Conservation (phyloP, 129 eudicot genomes). For the Sambucus nigra region DNA sequence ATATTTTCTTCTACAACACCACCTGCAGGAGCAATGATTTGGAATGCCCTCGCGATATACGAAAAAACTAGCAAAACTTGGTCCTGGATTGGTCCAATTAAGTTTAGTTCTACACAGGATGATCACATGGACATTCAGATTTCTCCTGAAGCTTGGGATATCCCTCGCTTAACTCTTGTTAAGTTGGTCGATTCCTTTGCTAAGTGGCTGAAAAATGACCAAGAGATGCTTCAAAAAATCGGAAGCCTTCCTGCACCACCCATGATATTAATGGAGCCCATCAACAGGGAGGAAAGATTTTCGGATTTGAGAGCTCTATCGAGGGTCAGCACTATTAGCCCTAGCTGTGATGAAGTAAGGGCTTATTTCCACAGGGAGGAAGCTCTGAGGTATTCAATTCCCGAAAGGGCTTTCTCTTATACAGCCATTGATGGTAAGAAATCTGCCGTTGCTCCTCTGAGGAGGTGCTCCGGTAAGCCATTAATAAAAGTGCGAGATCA, state of each 20-base stretch:
- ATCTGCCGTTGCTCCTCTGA: constrained; percentile 12
- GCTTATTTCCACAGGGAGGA: constrained; percentile 19
- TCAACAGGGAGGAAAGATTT: constrained; percentile 6
- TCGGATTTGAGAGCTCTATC: not conserved
- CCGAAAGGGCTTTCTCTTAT: constrained; percentile 13
- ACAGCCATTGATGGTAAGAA: constrained; percentile 16
- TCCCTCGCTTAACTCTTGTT: not conserved
- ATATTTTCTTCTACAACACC: constrained; percentile 7
- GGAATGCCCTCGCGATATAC: constrained; percentile 5
- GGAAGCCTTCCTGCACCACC: constrained; percentile 20
- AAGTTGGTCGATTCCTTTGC: constrained; percentile 7
- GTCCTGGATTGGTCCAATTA: constrained; percentile 18
- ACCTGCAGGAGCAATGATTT: not conserved
- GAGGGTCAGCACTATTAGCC: constrained; percentile 2
- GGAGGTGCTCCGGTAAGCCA: constrained; percentile 7
- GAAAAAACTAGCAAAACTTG: constrained; percentile 7
- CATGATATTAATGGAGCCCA: not conserved
- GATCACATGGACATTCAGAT: not conserved
- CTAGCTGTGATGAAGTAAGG: constrained; percentile 8
- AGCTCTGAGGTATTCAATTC: constrained; percentile 14
- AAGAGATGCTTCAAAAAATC: constrained; percentile 9
- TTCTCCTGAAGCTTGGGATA: constrained; percentile 14
- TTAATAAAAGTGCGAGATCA: constrained; percentile 4
- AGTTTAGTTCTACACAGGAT: not conserved
- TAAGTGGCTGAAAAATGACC: constrained; percentile 3